Evolutionary conservation across 1,139 yeast species (phyloP).

Genomic region (Blastobotrys niveus): DNA sequence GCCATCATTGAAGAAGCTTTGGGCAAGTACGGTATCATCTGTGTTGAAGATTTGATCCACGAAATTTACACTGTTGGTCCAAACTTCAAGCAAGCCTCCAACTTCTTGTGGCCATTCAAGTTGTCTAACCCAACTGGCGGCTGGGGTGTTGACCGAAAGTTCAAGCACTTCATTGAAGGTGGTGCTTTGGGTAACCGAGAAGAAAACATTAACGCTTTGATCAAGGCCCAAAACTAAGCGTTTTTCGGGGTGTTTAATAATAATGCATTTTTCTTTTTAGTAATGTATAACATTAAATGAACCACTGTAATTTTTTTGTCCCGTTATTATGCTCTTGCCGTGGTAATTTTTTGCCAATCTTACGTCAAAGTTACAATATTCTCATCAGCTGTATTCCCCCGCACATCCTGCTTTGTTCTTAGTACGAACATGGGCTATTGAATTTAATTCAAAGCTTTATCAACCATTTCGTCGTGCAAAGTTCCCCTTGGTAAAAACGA

Average conservation of each 20-base stretch:
- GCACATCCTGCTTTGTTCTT: too few relatives aligned
- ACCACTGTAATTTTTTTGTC: neutral
- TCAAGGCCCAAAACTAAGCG: slow-evolving; percentile 55
- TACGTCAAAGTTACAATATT: too few relatives aligned
- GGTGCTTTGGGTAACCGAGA: slow-evolving; percentile 99
- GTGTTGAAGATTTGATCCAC: slow-evolving; percentile 97
- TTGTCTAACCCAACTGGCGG: slow-evolving; percentile 99
- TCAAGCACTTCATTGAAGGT: slow-evolving; percentile 99
- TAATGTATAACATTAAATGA: too few relatives aligned
- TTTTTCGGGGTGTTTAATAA: neutral
- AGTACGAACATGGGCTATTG: too few relatives aligned
- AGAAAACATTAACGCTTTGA: slow-evolving; percentile 96
- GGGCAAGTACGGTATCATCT: slow-evolving; percentile 96
- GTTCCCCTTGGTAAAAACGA: too few relatives aligned
- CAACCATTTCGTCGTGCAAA: too few relatives aligned
- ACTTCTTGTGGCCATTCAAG: slow-evolving; percentile 99
- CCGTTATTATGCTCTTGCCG: too few relatives aligned
- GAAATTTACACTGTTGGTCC: slow-evolving; percentile 99
- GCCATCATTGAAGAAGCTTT: slow-evolving; percentile 87
- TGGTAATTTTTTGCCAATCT: too few relatives aligned
- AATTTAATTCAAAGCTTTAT: too few relatives aligned
- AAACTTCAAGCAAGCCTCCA: slow-evolving; percentile 99
- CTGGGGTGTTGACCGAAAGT: slow-evolving; percentile 99
- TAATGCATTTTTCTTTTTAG: slow-evolving; percentile 1
- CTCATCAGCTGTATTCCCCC: too few relatives aligned